phyloP scores from a whole-genome alignment of 2,329 filamentous ascomycete genomes.

The Paracorniculantispora psalliotae region DNA sequence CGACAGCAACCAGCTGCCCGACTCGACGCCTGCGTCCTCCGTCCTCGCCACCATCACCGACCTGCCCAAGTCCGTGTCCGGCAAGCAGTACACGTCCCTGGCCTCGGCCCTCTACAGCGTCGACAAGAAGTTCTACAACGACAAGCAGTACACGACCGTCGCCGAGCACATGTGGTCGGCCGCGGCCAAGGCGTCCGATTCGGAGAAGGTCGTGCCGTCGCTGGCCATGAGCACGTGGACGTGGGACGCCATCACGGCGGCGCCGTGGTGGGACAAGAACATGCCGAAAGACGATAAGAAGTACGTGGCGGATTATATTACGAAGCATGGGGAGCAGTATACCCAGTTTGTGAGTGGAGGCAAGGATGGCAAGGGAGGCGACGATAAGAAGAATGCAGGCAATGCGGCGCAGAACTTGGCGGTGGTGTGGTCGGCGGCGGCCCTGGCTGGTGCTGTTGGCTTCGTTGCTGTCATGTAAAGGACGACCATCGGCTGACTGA shows the following conservation, averaged over 20 bases:
- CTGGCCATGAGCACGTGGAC: neutral
- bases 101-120: conserved; percentile 15
- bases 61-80: neutral
- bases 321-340: neutral
- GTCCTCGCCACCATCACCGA: neutral
- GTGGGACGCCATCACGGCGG: neutral
- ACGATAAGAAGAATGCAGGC: neutral
- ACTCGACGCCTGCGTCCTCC: neutral
- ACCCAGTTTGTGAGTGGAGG: neutral
- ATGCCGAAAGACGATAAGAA: neutral
- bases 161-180: conserved; percentile 16
- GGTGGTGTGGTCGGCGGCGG: neutral
- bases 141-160: conserved; percentile 12
- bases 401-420: neutral
- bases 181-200: conserved; percentile 16
- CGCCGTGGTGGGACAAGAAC: neutral
- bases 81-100: neutral
- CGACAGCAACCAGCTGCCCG: neutral
- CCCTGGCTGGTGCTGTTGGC: neutral
- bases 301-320: neutral
- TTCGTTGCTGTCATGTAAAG: neutral
- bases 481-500: too few relatives aligned
- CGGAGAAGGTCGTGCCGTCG: conserved; percentile 15
- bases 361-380: neutral
- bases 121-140: conserved; percentile 12